phyloP scores from a whole-genome alignment of 495 filamentous ascomycete genomes.

The Pyronema omphalodes region DNA sequence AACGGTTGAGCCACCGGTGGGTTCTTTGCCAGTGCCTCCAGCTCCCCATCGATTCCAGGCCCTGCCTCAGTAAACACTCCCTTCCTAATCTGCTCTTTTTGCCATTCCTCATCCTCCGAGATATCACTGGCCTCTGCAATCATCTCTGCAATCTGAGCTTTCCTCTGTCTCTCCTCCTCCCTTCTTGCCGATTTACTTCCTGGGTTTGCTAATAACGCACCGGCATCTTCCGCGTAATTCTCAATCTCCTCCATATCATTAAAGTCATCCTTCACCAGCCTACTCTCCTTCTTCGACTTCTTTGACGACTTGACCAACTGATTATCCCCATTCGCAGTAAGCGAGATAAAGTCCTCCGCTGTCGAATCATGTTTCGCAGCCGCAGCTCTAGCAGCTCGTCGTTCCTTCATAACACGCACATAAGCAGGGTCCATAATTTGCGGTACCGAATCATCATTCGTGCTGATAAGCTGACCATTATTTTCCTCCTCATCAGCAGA shows the following conservation, averaged over 20 bases:
- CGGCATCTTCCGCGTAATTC: slow-evolving; percentile 73
- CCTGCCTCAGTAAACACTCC: slow-evolving; percentile 22
- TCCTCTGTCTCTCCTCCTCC: slow-evolving; percentile 46
- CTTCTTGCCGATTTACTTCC: slow-evolving; percentile 56
- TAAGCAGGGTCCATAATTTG: slow-evolving; percentile 44
- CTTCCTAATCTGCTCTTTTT: slow-evolving; percentile 59
- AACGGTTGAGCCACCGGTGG: slow-evolving; percentile 37
- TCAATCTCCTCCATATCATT: slow-evolving; percentile 90
- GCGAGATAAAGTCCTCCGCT: slow-evolving; percentile 55
- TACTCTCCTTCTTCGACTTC: slow-evolving; percentile 39
- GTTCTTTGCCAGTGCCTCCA: slow-evolving; percentile 19
- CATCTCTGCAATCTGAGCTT: slow-evolving; percentile 62
- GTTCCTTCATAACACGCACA: slow-evolving; percentile 79
- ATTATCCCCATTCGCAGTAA: slow-evolving; percentile 31
- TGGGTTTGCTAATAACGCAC: slow-evolving; percentile 38
- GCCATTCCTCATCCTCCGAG: slow-evolving; percentile 70
- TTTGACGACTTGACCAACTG: slow-evolving; percentile 14
- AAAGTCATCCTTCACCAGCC: slow-evolving; percentile 73
- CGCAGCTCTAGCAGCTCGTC: slow-evolving; percentile 50
- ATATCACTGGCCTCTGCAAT: slow-evolving; percentile 77
- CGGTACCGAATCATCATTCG: slow-evolving; percentile 7
- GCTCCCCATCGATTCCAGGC: slow-evolving; percentile 12
- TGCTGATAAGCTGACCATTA: not conserved
- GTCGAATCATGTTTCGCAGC: slow-evolving; percentile 6
- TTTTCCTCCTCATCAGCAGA: not conserved